Percentiles rank a stretch among this genome's conserved stretches.
phyloP scores from a whole-genome alignment of 228 moss, liverwort and hornwort species.

The Sphagnum fallax region DNA sequence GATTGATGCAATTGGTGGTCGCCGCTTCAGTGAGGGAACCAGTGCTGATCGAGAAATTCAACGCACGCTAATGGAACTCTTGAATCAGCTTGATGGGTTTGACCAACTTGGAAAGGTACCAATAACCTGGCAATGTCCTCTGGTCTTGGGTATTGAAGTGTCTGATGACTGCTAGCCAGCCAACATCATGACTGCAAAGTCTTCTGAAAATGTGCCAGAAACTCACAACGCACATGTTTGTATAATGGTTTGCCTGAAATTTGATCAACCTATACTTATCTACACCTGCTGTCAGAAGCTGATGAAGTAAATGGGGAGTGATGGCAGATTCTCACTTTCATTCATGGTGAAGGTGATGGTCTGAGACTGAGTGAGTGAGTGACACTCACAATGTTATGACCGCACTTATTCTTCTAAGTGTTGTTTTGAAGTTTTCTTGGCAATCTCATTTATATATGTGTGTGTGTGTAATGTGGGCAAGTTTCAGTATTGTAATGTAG shows the following conservation, averaged over 20 bases:
- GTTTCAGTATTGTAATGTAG: not conserved
- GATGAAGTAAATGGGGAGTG: too few species aligned
- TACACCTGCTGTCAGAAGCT: too few species aligned
- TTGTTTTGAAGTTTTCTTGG: too few species aligned
- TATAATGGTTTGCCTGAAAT: not conserved
- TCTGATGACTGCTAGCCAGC: not conserved
- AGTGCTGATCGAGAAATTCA: conserved; percentile 99
- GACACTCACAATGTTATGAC: not conserved
- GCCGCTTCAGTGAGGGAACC: conserved; percentile 95
- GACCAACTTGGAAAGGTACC: conserved; percentile 90
- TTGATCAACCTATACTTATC: not conserved
- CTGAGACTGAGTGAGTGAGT: not conserved
- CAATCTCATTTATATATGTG: not conserved
- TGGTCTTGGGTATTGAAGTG: not conserved
- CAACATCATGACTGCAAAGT: too few species aligned
- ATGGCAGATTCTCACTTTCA: too few species aligned
- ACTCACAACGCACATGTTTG: not conserved
- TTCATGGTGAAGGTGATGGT: not conserved
- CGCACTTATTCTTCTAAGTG: too few species aligned
- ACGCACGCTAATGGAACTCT: conserved; percentile 96
- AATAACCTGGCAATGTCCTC: not conserved
- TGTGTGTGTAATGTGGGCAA: not conserved
- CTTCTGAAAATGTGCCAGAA: not conserved
- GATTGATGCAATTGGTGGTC: conserved; percentile 98
- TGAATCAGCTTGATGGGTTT: conserved; percentile 97